phyloP scores from a whole-genome alignment of 2,329 filamentous ascomycete species.

The Fusarium sp. region DNA sequence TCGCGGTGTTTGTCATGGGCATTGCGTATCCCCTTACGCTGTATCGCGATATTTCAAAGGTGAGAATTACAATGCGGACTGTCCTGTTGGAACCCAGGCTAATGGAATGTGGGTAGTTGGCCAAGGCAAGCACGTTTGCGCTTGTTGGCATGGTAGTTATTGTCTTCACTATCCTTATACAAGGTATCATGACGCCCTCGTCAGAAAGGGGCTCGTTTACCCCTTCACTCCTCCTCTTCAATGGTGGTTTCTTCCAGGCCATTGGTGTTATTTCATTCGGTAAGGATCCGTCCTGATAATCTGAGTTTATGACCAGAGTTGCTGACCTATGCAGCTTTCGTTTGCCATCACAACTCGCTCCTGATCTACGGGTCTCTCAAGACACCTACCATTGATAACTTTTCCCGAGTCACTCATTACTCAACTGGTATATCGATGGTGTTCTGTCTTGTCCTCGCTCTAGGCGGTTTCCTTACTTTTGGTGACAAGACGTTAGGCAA shows the following conservation, averaged over 20 bases:
- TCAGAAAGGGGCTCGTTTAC: conserved; percentile 77
- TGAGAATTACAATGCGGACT: conserved; percentile 49
- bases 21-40: conserved; percentile 91
- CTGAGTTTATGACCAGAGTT: not conserved
- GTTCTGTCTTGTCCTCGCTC: conserved; percentile 89
- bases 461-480: conserved; percentile 91
- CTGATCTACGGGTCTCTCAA: conserved; percentile 96
- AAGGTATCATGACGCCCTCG: conserved; percentile 78
- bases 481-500: conserved; percentile 93
- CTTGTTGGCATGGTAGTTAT: conserved; percentile 94
- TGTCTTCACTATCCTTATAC: conserved; percentile 84
- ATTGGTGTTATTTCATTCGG: conserved; percentile 98
- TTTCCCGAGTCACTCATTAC: conserved; percentile 91
- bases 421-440: conserved; percentile 89
- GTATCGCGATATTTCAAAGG: conserved; percentile 97
- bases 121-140: conserved; percentile 93
- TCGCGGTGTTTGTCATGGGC: conserved; percentile 85
- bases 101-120: conserved; percentile 67
- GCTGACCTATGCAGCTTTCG: conserved; percentile 59
- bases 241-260: conserved; percentile 90
- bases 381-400: conserved; percentile 95
- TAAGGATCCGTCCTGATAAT: conserved; percentile 52
- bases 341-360: conserved; percentile 92
- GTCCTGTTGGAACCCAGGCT: conserved; percentile 4
- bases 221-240: conserved; percentile 77